Evolutionary conservation across 2,329 filamentous ascomycete genomes (phyloP).

Genomic region (Tetracladium maxilliforme): DNA sequence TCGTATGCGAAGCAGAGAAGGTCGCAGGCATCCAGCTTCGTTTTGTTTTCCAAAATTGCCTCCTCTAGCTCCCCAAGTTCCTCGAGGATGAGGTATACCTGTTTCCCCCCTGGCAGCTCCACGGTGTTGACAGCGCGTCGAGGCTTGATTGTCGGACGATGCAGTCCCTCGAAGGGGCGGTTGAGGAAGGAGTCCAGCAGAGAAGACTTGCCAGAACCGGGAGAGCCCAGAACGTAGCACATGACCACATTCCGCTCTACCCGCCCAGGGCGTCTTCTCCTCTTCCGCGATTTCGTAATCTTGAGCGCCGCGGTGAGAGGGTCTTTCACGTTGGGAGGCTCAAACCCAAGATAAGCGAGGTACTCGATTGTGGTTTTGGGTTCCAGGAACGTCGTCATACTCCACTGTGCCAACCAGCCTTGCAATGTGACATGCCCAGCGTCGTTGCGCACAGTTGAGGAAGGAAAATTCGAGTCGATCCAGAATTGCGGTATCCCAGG

Average conservation of each 20-base stretch:
- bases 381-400: slow-evolving; percentile 96
- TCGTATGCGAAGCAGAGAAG: slow-evolving; percentile 93
- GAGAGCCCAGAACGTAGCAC: slow-evolving; percentile 79
- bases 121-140: slow-evolving; percentile 91
- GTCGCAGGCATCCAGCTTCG: slow-evolving; percentile 84
- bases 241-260: slow-evolving; percentile 91
- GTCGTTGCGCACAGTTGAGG: slow-evolving; percentile 88
- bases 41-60: slow-evolving; percentile 81
- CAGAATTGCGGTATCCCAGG: slow-evolving; percentile 79
- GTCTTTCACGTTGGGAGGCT: slow-evolving; percentile 61
- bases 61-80: slow-evolving; percentile 93
- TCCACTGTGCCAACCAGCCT: slow-evolving; percentile 98
- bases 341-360: slow-evolving; percentile 89
- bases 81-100: slow-evolving; percentile 91
- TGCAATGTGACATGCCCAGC: slow-evolving; percentile 90
- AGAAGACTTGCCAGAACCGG: slow-evolving; percentile 80
- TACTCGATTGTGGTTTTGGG: slow-evolving; percentile 93
- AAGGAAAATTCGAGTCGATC: slow-evolving; percentile 80
- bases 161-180: slow-evolving; percentile 67
- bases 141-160: slow-evolving; percentile 90
- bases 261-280: slow-evolving; percentile 64
- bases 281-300: slow-evolving; percentile 81
- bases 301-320: slow-evolving; percentile 76
- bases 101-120: slow-evolving; percentile 86
- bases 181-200: slow-evolving; percentile 86